These are phyloP conservation scores for Hypoxylon lenormandii DNA, from an alignment of 495 filamentous ascomycete species.

Conservation along the genomic window DNA sequence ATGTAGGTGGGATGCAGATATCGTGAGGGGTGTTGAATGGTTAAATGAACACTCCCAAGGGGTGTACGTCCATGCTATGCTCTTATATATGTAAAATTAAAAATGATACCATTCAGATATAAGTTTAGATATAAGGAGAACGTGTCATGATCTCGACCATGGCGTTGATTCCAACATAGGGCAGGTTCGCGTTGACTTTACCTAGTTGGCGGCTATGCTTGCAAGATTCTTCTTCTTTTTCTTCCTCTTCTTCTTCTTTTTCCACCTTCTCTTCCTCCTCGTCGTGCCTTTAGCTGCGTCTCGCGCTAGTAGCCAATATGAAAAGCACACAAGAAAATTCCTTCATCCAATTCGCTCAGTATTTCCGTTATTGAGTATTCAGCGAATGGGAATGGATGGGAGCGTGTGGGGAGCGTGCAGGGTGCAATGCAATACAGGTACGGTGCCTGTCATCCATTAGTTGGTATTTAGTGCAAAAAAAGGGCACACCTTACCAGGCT, in stretches of 20 bases:
- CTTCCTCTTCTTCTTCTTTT: not conserved
- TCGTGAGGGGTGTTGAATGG: too few species aligned
- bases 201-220: too few species aligned
- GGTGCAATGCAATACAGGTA: conserved; percentile 20
- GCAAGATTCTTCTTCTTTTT: not conserved
- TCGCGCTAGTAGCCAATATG: conserved; percentile 34
- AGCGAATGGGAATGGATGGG: conserved; percentile 47
- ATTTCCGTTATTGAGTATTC: conserved; percentile 38
- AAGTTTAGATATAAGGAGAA: too few species aligned
- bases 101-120: too few species aligned
- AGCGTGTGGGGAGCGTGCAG: conserved; percentile 40
- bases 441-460: conserved; percentile 43
- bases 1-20: not conserved
- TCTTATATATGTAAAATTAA: too few species aligned
- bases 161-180: too few species aligned
- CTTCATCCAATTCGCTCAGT: conserved; percentile 35
- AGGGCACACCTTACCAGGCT: conserved; percentile 7
- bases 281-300: conserved; percentile 24
- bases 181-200: too few species aligned
- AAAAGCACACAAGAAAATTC: conserved; percentile 35
- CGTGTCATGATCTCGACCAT: not conserved
- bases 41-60: not conserved
- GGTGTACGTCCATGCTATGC: not conserved
- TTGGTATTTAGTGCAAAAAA: conserved; percentile 2
- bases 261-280: not conserved